Evolutionary conservation across 805 yeast species (phyloP).

Genomic region (Suhomyces emberorum): DNA sequence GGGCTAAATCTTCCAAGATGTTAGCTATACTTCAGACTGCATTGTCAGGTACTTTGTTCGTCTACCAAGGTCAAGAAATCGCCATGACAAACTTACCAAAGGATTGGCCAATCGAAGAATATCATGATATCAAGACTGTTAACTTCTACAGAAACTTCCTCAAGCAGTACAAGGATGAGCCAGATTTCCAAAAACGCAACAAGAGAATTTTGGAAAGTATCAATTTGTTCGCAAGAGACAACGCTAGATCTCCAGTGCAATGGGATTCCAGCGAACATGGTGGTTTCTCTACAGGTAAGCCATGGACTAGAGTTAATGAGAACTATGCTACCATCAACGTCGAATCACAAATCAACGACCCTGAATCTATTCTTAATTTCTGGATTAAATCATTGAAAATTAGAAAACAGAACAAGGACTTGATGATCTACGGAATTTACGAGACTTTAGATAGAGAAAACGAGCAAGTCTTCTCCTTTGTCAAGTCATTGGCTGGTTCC

Average conservation of each 20-base stretch:
- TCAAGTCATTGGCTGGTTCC: constrained; percentile 28
- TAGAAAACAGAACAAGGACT: constrained; percentile 44
- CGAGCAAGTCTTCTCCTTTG: constrained; percentile 38
- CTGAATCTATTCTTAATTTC: constrained; percentile 43
- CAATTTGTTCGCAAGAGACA: constrained; percentile 46
- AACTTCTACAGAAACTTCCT: constrained; percentile 37
- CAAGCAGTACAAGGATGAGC: constrained; percentile 21
- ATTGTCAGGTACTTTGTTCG: constrained; percentile 53
- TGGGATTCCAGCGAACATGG: constrained; percentile 45
- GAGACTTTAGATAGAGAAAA: constrained; percentile 43
- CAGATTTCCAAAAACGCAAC: constrained; percentile 15
- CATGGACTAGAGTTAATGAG: constrained; percentile 53
- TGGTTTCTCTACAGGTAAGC: constrained; percentile 46
- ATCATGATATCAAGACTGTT: constrained; percentile 47
- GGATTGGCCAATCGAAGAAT: constrained; percentile 46
- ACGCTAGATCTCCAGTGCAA: constrained; percentile 55
- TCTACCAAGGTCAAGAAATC: constrained; percentile 61
- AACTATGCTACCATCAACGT: constrained; percentile 49
- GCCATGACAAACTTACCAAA: constrained; percentile 50
- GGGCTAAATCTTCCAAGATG: constrained; percentile 45
- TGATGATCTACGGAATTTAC: constrained; percentile 47
- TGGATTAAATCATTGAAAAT: constrained; percentile 41
- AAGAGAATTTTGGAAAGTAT: constrained; percentile 29
- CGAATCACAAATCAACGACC: constrained; percentile 42
- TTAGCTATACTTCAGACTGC: constrained; percentile 43